phyloP scores from a whole-genome alignment of 2,329 filamentous ascomycete species.

The Fusarium temperatum region DNA sequence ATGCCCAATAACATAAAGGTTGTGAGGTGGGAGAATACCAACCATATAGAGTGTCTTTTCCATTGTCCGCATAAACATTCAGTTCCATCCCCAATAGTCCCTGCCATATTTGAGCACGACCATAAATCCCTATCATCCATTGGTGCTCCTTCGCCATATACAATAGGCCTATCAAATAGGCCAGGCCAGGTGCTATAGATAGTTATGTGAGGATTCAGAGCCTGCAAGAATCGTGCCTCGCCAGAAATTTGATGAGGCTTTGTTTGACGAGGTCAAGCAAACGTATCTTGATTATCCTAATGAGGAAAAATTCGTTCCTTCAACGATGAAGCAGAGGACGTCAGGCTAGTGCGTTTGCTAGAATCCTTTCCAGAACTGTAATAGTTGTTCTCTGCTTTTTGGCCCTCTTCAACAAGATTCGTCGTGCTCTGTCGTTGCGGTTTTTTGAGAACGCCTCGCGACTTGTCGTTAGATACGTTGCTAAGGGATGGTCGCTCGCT shows the following conservation, averaged over 20 bases:
- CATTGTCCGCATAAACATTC: neutral
- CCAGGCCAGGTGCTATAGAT: neutral
- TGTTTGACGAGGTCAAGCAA: neutral
- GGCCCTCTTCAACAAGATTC: slow-evolving; percentile 37
- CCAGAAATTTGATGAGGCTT: neutral
- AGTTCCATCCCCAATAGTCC: neutral
- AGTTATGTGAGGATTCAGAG: neutral
- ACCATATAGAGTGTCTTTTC: slow-evolving; percentile 2
- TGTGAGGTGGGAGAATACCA: neutral
- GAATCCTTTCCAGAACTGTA: slow-evolving; percentile 35
- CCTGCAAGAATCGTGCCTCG: neutral
- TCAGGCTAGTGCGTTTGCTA: slow-evolving; percentile 36
- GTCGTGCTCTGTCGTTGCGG: slow-evolving; percentile 44
- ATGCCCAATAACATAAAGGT: slow-evolving; percentile 11
- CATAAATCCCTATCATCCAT: neutral
- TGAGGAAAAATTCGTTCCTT: slow-evolving; percentile 40
- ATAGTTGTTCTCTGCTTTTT: slow-evolving; percentile 36
- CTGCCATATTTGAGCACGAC: neutral
- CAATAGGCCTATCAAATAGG: neutral
- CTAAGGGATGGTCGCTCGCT: slow-evolving; percentile 42
- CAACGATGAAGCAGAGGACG: slow-evolving; percentile 39
- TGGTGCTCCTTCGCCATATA: neutral
- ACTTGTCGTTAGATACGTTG: slow-evolving; percentile 21
- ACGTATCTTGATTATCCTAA: neutral
- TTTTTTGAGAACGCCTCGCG: slow-evolving; percentile 52